phyloP scores from a whole-genome alignment of 2,329 filamentous ascomycete species.

The Sordariomycetes sp. region DNA sequence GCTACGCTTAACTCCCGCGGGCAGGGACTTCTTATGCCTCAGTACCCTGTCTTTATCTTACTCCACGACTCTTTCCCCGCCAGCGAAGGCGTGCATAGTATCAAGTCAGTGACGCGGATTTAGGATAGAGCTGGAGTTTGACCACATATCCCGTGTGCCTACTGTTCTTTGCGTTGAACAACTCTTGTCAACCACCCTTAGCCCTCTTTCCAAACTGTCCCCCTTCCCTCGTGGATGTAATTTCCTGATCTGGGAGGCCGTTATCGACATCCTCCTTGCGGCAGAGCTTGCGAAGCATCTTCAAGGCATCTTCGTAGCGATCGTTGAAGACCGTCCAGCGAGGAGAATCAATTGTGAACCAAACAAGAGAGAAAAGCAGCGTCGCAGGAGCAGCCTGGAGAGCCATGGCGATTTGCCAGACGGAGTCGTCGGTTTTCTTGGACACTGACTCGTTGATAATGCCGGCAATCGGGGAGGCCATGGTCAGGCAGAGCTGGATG shows the following conservation, averaged over 20 bases:
- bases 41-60: too few relatives aligned
- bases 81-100: too few relatives aligned
- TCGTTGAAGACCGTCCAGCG: slow-evolving; percentile 5
- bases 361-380: slow-evolving; percentile 1
- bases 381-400: slow-evolving; percentile 8
- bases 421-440: slow-evolving; percentile 4
- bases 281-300: background rate
- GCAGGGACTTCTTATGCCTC: too few relatives aligned
- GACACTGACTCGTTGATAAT: slow-evolving; percentile 11
- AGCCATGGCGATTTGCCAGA: slow-evolving; percentile 9
- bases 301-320: slow-evolving; percentile 3
- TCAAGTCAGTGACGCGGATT: too few relatives aligned
- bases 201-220: background rate
- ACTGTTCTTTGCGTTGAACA: background rate
- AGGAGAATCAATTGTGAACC: slow-evolving; percentile 4
- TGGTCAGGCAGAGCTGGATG: slow-evolving; percentile 7
- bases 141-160: too few relatives aligned
- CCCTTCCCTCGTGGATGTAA: background rate
- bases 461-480: slow-evolving; percentile 10
- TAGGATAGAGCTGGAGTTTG: too few relatives aligned
- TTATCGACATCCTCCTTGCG: slow-evolving; percentile 2
- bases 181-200: background rate
- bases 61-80: too few relatives aligned
- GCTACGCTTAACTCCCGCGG: too few relatives aligned
- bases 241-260: background rate